phyloP scores from a whole-genome alignment of 495 filamentous ascomycete species.

The Penicillium nucicola region DNA sequence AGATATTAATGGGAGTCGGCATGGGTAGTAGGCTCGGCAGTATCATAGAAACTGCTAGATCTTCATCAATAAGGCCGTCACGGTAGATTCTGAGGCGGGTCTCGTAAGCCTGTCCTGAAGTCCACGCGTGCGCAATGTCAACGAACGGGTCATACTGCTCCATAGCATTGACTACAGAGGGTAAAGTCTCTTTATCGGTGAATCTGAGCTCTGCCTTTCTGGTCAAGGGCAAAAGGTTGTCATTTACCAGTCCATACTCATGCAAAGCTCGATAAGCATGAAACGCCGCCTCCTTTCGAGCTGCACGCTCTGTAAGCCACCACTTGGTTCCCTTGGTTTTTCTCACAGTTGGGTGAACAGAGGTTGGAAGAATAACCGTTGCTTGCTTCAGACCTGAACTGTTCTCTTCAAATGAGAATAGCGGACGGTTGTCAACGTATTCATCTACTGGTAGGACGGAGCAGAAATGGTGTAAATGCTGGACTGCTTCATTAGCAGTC shows the following conservation, averaged over 20 bases:
- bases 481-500: conserved; percentile 65
- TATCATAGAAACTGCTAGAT: conserved; percentile 42
- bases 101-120: conserved; percentile 27
- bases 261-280: conserved; percentile 73
- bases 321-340: conserved; percentile 41
- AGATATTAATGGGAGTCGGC: conserved; percentile 43
- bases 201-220: conserved; percentile 20
- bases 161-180: conserved; percentile 45
- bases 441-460: conserved; percentile 51
- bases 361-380: conserved; percentile 66
- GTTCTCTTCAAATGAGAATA: conserved; percentile 41
- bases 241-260: conserved; percentile 67
- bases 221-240: conserved; percentile 68
- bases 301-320: conserved; percentile 74
- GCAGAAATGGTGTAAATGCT: conserved; percentile 85
- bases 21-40: conserved; percentile 42
- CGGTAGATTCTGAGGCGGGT: conserved; percentile 27
- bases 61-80: conserved; percentile 23
- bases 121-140: conserved; percentile 56
- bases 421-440: conserved; percentile 52
- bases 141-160: conserved; percentile 65
- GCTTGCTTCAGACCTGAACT: conserved; percentile 14
- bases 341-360: conserved; percentile 63
- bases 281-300: conserved; percentile 80
- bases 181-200: conserved; percentile 8